Conservation (phyloP, 1,139 yeast genomes). For the Yamadazyma siamensis region DNA sequence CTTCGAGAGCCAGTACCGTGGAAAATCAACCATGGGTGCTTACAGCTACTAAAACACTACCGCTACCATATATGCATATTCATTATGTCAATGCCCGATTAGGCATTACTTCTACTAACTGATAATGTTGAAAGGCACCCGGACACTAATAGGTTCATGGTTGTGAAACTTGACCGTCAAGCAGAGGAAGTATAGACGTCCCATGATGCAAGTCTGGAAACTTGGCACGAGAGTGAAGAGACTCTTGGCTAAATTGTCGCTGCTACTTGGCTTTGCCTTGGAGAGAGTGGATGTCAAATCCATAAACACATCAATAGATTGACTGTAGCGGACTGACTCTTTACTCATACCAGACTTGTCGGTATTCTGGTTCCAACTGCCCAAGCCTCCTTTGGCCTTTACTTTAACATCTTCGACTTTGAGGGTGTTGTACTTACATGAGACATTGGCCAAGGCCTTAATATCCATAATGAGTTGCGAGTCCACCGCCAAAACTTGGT, state of each 20-base stretch:
- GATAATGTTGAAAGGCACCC: constrained; percentile 34
- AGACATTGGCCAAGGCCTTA: constrained; percentile 35
- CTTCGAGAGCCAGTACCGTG: too few species aligned
- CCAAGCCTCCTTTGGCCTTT: constrained; percentile 6
- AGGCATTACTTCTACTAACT: too few species aligned
- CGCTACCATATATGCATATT: too few species aligned
- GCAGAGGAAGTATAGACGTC: constrained; percentile 48
- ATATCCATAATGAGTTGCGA: constrained; percentile 36
- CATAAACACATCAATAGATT: constrained; percentile 20
- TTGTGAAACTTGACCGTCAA: constrained; percentile 28
- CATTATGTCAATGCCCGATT: too few species aligned
- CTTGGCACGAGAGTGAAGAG: constrained; percentile 49
- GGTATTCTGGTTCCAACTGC: constrained; percentile 5
- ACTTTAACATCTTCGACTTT: constrained; percentile 16
- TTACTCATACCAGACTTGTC: neutral
- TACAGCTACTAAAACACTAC: too few species aligned
- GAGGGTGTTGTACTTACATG: constrained; percentile 28
- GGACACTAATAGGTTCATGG: constrained; percentile 29
- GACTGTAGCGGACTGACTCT: constrained; percentile 6
- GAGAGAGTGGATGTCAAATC: constrained; percentile 22
- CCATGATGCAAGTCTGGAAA: constrained; percentile 55
- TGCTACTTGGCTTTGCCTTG: constrained; percentile 10
- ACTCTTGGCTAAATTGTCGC: constrained; percentile 20
- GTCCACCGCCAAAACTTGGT: constrained; percentile 34
- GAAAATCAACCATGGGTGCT: too few species aligned